A percentile compares a stretch with the other conserved stretches of the same genome.
These are phyloP conservation scores for Heteromeles arbutifolia DNA, from an alignment of 306 rosid species.

Conservation along the genomic window DNA sequence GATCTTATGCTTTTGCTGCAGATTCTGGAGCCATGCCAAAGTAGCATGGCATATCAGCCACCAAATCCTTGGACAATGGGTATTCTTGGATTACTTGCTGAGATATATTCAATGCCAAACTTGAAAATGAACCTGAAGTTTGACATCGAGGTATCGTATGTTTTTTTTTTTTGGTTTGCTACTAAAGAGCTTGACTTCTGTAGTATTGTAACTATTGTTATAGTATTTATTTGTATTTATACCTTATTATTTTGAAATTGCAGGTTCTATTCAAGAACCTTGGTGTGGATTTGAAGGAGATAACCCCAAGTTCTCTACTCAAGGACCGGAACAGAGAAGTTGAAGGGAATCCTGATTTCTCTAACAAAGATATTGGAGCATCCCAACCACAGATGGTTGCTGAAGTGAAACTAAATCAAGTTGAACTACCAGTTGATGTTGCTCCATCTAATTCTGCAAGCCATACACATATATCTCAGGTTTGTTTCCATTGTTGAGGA, in stretches of 20 bases:
- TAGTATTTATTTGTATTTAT: not conserved
- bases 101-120: conserved; percentile 98
- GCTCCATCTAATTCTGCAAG: conserved; percentile 63
- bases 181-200: not conserved
- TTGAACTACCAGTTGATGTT: conserved; percentile 72
- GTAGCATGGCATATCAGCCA: conserved; percentile 92
- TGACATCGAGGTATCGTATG: conserved; percentile 74
- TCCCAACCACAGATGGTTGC: conserved; percentile 69
- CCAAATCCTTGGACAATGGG: conserved; percentile 99
- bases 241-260: conserved; percentile 9
- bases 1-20: conserved; percentile 25
- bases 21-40: conserved; percentile 92
- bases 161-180: not conserved
- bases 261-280: conserved; percentile 93
- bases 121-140: conserved; percentile 98
- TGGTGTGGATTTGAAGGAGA: conserved; percentile 90
- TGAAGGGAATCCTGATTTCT: conserved; percentile 99
- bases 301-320: conserved; percentile 81
- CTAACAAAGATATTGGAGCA: conserved; percentile 87
- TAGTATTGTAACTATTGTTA: not conserved
- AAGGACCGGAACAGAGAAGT: conserved; percentile 86
- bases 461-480: conserved; percentile 85
- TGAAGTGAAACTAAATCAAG: conserved; percentile 83
- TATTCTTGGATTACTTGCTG: conserved; percentile 94
- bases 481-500: conserved; percentile 19